Conservation (phyloP, 176 grass and related monocot genomes). For the Avena insularis region DNA sequence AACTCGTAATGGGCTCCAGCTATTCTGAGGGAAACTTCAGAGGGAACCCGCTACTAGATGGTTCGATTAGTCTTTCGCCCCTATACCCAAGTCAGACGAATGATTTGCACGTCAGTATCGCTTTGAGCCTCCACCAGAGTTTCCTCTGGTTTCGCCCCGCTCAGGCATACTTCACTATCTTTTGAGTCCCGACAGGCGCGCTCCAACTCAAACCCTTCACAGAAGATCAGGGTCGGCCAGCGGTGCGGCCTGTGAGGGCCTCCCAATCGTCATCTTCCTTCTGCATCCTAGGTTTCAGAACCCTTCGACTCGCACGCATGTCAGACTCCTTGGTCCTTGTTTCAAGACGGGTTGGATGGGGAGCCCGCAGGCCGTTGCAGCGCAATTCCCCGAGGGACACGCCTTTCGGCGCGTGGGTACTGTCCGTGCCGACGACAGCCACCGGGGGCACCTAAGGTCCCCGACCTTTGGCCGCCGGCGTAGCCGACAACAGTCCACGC, state of each 20-base stretch:
- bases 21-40: constrained; percentile 59
- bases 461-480: too few relatives aligned
- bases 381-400: too few relatives aligned
- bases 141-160: background rate
- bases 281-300: too few relatives aligned
- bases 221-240: constrained; percentile 62
- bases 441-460: too few relatives aligned
- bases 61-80: constrained; percentile 74
- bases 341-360: too few relatives aligned
- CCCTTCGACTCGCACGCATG: too few relatives aligned
- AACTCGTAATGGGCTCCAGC: constrained; percentile 66
- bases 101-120: constrained; percentile 85
- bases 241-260: constrained; percentile 1
- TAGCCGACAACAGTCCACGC: too few relatives aligned
- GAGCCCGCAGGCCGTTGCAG: too few relatives aligned
- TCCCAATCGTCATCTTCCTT: too few relatives aligned
- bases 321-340: too few relatives aligned
- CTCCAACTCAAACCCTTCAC: constrained; percentile 76
- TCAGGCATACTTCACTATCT: constrained; percentile 75
- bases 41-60: constrained; percentile 79
- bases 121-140: constrained; percentile 47
- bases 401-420: too few relatives aligned
- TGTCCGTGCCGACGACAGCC: too few relatives aligned
- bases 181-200: constrained; percentile 56
- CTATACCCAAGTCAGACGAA: constrained; percentile 81